A percentile compares a stretch with the other conserved stretches of the same genome.
These are phyloP conservation scores for Arbutus unedo DNA, from an alignment of 148 eudicot genomes.

Conservation along the genomic window DNA sequence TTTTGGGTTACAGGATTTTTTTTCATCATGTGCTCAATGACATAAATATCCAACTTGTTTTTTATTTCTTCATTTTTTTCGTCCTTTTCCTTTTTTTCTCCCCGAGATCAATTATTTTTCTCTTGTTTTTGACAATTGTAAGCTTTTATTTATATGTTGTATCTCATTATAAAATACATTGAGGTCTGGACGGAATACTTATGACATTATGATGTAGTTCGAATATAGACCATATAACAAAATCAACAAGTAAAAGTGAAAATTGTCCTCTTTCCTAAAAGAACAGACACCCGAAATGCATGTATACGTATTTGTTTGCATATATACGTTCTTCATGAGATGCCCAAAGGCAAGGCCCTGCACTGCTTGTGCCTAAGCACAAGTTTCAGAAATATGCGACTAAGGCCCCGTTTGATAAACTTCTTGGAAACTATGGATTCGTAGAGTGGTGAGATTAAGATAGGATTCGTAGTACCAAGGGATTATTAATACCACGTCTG, in stretches of 20 bases:
- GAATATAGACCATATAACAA: neutral
- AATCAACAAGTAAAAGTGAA: neutral
- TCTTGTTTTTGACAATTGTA: neutral
- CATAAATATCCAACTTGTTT: no score
- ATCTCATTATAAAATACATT: neutral
- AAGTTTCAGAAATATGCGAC: neutral
- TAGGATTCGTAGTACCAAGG: no score
- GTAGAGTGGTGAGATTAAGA: no score
- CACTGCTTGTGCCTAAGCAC: neutral
- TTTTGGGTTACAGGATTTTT: neutral
- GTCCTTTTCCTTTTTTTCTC: no score
- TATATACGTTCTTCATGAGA: neutral
- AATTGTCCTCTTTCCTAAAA: neutral
- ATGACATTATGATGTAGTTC: neutral
- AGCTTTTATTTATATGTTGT: neutral
- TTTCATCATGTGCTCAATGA: neutral
- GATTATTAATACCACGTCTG: no score
- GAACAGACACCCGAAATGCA: neutral
- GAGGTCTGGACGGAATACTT: neutral
- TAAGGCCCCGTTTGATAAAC: no score
- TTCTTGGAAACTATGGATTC: no score
- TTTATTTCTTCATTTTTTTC: no score
- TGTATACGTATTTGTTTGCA: neutral
- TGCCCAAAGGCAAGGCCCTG: neutral
- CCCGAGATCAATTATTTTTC: no score